Base-by-base conservation (phyloP, 2,329 filamentous ascomycete species). In the Meredithiella fracta region DNA sequence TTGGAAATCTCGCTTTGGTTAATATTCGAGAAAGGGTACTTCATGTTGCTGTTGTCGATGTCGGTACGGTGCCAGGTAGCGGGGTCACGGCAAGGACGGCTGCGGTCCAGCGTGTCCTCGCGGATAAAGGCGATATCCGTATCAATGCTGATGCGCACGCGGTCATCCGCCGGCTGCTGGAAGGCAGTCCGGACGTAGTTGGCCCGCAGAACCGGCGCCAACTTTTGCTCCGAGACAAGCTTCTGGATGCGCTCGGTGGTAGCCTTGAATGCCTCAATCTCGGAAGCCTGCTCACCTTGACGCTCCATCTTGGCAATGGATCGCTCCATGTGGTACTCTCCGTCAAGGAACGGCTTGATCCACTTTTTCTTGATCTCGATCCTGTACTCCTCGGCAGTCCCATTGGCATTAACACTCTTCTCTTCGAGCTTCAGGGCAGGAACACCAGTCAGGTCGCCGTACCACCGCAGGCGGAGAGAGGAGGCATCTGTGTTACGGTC, bases 141-240 rank as follows among this genome's bases (percentile, higher is more conserved):
- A 67, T 98, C 92, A 59, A 98, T 85, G 4, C 89, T 90, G 62
- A 98, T 86, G 55, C 92, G 82, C 50, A 98, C 83, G 20, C 86
- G 84, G 67, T 94, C 82, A 66, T 98, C 90, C 14, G 86, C 81
- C 4, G 92, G 92, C 62, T 95, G 95, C 69, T 98, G 92, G 72
- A 97, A 98, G 1, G 92, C 92, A 1, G 89, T 94, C 60, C 92
- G 85, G 40, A 83, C 86, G 67, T 97, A 97, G 69, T 94, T 95
- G 60, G 92, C 92, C 53, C 92, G 82, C 54, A 98, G 69, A 31
- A 95, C 78, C 3, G 92, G 92, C 65, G 91, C 80, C 15, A 98
- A 73, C 56, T 85, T 77, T 64, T 86, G 80, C 51, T 85, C 76
- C 64, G 80, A 78, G 66, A 96, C 81, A 63, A 94, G 91, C 1